These are phyloP conservation scores for Paradendryphiella salina DNA, from an alignment of 2,329 filamentous ascomycete genomes.

Conservation along the genomic window DNA sequence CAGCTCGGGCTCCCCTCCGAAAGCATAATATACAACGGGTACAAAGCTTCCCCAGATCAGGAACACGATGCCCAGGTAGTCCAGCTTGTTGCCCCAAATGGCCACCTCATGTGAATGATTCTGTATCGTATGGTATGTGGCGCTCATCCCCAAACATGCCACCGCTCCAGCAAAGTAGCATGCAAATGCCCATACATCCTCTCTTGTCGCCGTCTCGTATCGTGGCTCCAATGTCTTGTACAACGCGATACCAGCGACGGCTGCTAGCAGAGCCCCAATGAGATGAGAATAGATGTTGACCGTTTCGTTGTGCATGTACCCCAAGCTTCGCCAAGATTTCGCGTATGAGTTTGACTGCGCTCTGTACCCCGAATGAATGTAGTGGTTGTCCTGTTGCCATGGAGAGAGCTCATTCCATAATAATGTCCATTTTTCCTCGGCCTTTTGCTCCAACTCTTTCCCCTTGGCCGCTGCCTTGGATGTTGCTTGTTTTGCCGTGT, in stretches of 20 bases:
- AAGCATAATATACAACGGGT: constrained; percentile 69
- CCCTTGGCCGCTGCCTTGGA: constrained; percentile 21
- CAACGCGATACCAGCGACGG: constrained; percentile 24
- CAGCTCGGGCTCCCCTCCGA: constrained; percentile 64
- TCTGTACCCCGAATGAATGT: constrained; percentile 68
- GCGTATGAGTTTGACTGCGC: constrained; percentile 64
- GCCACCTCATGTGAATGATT: constrained; percentile 82
- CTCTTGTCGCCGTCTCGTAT: constrained; percentile 40
- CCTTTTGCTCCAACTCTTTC: constrained; percentile 36
- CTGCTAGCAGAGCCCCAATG: constrained; percentile 43
- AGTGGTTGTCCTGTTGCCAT: constrained; percentile 66
- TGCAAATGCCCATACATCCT: constrained; percentile 45
- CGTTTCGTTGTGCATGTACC: constrained; percentile 68
- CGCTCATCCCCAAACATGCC: constrained; percentile 53
- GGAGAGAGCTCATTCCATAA: constrained; percentile 49
- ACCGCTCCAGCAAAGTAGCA: constrained; percentile 49
- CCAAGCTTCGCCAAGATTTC: constrained; percentile 61
- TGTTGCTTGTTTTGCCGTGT: constrained; percentile 25
- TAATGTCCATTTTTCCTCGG: constrained; percentile 55
- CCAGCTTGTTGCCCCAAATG: constrained; percentile 85
- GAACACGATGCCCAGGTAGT: constrained; percentile 91
- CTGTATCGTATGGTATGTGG: constrained; percentile 79
- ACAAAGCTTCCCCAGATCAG: constrained; percentile 92
- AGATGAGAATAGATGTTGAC: constrained; percentile 75
- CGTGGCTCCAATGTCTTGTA: constrained; percentile 34